Evolutionary conservation across 1,284 basidiomycete genomes (phyloP).

Genomic region (Naganishia sp.): DNA sequence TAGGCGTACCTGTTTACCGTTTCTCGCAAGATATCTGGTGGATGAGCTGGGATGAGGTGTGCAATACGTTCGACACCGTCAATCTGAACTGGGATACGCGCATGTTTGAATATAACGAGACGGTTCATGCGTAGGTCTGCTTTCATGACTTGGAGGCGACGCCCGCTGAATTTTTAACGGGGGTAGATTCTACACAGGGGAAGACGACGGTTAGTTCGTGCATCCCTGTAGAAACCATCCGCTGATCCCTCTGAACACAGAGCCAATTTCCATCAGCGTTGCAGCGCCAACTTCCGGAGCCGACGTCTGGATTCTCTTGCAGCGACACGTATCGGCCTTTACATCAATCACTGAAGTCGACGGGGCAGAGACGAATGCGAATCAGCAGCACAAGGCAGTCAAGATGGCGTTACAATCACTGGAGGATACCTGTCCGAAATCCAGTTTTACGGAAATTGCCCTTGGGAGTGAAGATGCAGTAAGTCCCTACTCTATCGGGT

Average conservation of each 20-base stretch:
- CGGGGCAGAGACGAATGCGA: background rate
- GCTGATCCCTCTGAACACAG: constrained; percentile 6
- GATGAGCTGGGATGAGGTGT: constrained; percentile 69
- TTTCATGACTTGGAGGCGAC: constrained; percentile 4
- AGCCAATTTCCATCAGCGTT: constrained; percentile 37
- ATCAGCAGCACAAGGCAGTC: background rate
- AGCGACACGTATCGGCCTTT: constrained; percentile 61
- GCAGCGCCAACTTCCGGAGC: constrained; percentile 27
- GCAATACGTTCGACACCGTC: constrained; percentile 74
- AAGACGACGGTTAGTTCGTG: background rate
- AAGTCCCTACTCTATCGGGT: background rate
- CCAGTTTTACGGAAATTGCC: background rate
- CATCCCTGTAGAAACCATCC: background rate
- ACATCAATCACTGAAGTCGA: background rate
- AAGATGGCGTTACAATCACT: constrained; percentile 15
- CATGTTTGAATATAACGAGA: constrained; percentile 60
- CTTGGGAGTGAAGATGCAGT: background rate
- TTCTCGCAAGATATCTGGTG: constrained; percentile 37
- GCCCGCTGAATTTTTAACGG: background rate
- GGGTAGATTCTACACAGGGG: background rate
- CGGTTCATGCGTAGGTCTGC: constrained; percentile 67
- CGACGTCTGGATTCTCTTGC: constrained; percentile 76
- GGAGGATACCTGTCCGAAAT: background rate
- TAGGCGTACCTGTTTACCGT: background rate
- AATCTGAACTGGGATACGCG: constrained; percentile 85